phyloP scores from a whole-genome alignment of 441 rosid species.

The Pelargonium fulgidum region DNA sequence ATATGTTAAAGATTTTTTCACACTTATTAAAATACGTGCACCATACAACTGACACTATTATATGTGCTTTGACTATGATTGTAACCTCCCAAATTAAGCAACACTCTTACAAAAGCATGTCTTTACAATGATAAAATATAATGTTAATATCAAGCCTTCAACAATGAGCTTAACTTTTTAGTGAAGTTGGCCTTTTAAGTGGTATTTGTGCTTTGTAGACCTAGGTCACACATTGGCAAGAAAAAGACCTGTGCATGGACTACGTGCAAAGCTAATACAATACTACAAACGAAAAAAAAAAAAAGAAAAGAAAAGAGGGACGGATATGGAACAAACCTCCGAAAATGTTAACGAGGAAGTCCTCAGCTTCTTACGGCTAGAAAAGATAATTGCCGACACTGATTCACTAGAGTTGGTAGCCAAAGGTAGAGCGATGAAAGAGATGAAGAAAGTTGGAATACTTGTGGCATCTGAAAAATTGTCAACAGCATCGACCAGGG shows the following conservation, averaged over 20 bases:
- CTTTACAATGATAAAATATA: background rate
- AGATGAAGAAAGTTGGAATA: slow-evolving; percentile 93
- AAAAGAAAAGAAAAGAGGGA: background rate
- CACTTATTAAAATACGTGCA: background rate
- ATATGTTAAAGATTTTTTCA: background rate
- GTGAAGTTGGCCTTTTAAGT: no score
- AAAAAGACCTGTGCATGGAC: no score
- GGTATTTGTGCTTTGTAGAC: no score
- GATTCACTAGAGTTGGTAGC: slow-evolving; percentile 96
- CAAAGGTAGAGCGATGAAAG: slow-evolving; percentile 77
- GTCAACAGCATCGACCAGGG: slow-evolving; percentile 80
- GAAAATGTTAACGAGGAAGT: slow-evolving; percentile 86
- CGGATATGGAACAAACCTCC: slow-evolving; percentile 46
- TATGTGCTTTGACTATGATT: background rate
- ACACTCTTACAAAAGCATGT: background rate
- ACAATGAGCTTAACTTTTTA: no score
- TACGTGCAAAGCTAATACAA: no score
- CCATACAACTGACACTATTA: background rate
- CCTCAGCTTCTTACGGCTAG: slow-evolving; percentile 61
- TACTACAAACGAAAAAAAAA: background rate
- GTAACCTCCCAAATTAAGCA: background rate
- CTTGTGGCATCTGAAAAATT: slow-evolving; percentile 79
- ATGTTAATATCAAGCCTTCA: background rate
- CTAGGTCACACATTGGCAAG: no score
- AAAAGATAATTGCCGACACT: slow-evolving; percentile 76